Base-by-base conservation (phyloP, 345 rosid genomes). In the Camelina hispida region DNA sequence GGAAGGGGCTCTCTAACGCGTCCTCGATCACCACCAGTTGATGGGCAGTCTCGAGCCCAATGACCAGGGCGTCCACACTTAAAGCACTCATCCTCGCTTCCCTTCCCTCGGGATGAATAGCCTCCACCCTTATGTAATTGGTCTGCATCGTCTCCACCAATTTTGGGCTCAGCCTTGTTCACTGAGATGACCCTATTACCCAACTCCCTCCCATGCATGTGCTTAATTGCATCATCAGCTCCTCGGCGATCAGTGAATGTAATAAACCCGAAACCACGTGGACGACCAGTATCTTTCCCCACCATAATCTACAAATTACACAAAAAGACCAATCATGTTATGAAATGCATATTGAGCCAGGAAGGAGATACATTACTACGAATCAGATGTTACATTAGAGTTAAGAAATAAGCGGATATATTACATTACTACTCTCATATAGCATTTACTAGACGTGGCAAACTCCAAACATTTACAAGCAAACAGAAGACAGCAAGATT, bases 41-140 rank as follows among this genome's bases (percentile, higher is more conserved):
- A 84, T 70, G 96, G 89, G 79, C 98, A 93, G 54, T 91, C 96
- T 37, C 98, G 84, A 51, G 96, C 98, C 98, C 96, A 91, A 56
- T 93, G 98, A 48, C 97, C 97, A 13, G 63, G 74, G 34, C 93
- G 87, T 61, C 98, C 97, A 48, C 98, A 91, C 80, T 88, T 91
- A 80, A 85, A 93, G 84, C 97, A 91, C 64, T 87, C 95, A 69
- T 89, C 95, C 71, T 85, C 88, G 73, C 59, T 46, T 87, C 87
- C 89, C 76, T 95, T 84, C 43, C 86, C 86, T 69, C 86, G 80
- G 11, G 93, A 83, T 56, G 91, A 80, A 79, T 87, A 89, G 79
- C 76, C 67, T 54, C 89, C 88, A 75, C 96, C 90, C 71, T 86
- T 82, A 67, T 74, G 82, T 67, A 85, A 82, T 56, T 81, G 86